A percentile compares a stretch with the other conserved stretches of the same genome.
Evolutionary conservation across 176 grass and related monocot genomes (phyloP).

Genomic region (Aegilops umbellulata): DNA sequence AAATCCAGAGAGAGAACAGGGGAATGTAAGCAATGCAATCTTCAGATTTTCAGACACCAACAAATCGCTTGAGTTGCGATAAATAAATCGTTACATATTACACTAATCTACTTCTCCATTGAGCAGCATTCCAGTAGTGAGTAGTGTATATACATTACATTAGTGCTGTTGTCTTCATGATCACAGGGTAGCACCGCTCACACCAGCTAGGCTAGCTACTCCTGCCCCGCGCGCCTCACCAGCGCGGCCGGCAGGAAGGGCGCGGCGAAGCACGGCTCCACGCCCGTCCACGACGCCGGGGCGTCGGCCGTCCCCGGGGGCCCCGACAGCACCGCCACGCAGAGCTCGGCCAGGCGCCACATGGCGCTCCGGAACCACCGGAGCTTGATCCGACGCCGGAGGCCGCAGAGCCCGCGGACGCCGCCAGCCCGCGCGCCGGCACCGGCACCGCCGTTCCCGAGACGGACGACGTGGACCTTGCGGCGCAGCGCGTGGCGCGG

Average conservation of each 20-base stretch:
- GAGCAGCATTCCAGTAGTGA: background rate
- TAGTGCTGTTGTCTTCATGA: background rate
- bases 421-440: background rate
- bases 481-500: slow-evolving; percentile 32
- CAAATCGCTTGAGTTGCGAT: background rate
- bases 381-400: background rate
- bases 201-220: background rate
- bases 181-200: background rate
- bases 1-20: background rate
- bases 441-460: slow-evolving; percentile 24
- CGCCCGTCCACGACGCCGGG: slow-evolving; percentile 23
- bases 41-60: background rate
- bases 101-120: background rate
- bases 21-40: background rate
- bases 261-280: slow-evolving; percentile 48
- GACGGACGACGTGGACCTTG: slow-evolving; percentile 50
- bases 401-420: background rate
- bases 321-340: slow-evolving; percentile 27
- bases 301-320: background rate
- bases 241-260: slow-evolving; percentile 51
- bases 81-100: background rate
- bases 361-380: slow-evolving; percentile 32
- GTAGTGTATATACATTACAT: background rate
- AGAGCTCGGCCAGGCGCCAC: slow-evolving; percentile 38
- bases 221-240: background rate